Conservation (phyloP, 1,139 yeast species). For the Hyphopichia pseudoburtonii region DNA sequence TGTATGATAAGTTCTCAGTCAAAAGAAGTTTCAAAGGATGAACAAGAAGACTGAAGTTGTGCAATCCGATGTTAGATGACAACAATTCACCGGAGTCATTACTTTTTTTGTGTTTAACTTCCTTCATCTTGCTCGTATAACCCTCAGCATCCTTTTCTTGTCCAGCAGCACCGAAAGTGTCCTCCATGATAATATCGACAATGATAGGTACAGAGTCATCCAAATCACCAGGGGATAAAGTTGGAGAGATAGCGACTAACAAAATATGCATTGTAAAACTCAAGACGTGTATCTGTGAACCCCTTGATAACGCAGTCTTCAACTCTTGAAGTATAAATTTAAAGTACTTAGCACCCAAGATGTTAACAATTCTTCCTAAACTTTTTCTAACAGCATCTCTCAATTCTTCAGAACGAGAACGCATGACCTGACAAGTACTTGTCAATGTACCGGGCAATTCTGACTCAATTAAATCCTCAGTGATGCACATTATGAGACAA, state of each 20-base stretch:
- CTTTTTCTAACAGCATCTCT: constrained; percentile 86
- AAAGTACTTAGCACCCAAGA: constrained; percentile 74
- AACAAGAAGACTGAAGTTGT: constrained; percentile 58
- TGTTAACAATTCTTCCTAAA: constrained; percentile 60
- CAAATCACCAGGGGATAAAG: constrained; percentile 66
- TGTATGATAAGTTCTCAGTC: constrained; percentile 63
- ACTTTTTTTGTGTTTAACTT: constrained; percentile 86
- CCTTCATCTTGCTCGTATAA: constrained; percentile 82
- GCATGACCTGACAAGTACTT: constrained; percentile 79
- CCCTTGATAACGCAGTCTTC: constrained; percentile 75
- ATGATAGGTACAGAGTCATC: constrained; percentile 66
- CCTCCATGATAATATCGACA: constrained; percentile 83
- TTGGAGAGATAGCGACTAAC: constrained; percentile 50
- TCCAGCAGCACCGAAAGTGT: constrained; percentile 88
- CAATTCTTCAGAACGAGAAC: constrained; percentile 83
- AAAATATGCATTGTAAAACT: constrained; percentile 83
- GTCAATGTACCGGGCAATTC: constrained; percentile 83
- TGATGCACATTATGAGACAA: constrained; percentile 64
- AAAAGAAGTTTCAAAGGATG: constrained; percentile 70
- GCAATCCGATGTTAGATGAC: constrained; percentile 63
- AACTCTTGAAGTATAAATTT: constrained; percentile 76
- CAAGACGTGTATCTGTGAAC: constrained; percentile 91
- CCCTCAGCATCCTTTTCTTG: constrained; percentile 95
- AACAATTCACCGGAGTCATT: constrained; percentile 83
- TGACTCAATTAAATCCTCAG: constrained; percentile 52